Evolutionary conservation across 164 flowering plant genomes (phyloP), one percentile per base, ranked within the genome.

Genomic region (Nymphaea thermarum): DNA sequence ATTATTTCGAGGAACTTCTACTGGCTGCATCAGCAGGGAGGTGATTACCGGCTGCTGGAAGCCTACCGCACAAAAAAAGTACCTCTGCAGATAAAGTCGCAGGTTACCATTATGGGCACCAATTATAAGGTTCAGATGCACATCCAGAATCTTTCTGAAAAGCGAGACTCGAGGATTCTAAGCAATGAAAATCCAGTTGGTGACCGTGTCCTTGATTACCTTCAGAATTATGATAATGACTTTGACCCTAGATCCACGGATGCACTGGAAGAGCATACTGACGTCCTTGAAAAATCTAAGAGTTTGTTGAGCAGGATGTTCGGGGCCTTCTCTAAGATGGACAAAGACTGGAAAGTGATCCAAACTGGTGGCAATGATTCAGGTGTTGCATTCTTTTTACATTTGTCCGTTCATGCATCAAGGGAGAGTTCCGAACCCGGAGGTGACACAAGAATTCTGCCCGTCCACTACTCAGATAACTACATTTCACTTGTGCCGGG

Each of bases 381-480:
- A 10, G 99, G 96, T 45, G 96, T 94, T 66, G 99, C 96, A 57
- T 91, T 94, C 76, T 91, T 91, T 77, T 90, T 94, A 66, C 92
- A 86, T 78, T 86, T 91, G 72, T 91, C 96, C 0, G 96, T 91
- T 60, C 91, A 86, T 77, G 81, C 74, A 44, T 77, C 85, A 11
- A 80, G 73, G 70, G 72, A 74, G 43, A 78, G 80, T 42, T 70
- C 64, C 15, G 66, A 80, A 74, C 82, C 80, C 67, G 92, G 87
- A 65, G 90, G 87, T 68, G 99, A 91, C 78, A 87, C 92, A 3
- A 82, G 99, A 72, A 85, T 94, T 66, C 95, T 94, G 61, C 99
- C 99, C 1, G 98, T 94, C 61, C 96, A 88, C 77, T 94, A 91
- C 73, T 90, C 99, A 0, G 90, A 94, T 77, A 94, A 94, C 83